Evolutionary conservation across 768 basidiomycete species (phyloP), one percentile per base, ranked within the genome.

Genomic region (Gloeostereum incarnatum): DNA sequence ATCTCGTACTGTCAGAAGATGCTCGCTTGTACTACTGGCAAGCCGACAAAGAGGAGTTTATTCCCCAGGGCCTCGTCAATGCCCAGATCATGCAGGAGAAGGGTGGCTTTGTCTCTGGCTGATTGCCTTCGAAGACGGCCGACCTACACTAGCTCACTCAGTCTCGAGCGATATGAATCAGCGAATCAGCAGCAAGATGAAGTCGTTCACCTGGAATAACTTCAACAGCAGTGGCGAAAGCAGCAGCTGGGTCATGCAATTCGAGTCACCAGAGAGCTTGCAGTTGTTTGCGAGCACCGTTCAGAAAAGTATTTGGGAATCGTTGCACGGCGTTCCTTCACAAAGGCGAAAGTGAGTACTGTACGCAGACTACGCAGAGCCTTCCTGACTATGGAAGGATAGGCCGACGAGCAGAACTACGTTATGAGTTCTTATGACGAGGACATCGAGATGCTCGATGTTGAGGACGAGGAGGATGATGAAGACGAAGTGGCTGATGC

Each of bases 191-290:
- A 56, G 58, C 22, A 72, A 69, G 41, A 69, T 77, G 54, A 54
- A 58, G 33, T 85, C 92, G 3, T 69, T 97, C 49, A 93, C 92
- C 21, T 98, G 96, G 87, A 94, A 92, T 47, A 69, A 89, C 54
- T 53, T 71, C 29, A 65, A 66, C 27, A 68, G 68, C n/a, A 58
- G 63, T 21, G 68, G 68, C 20, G 59, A 59, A 17, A 71, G 76
- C 45, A 74, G 68, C 48, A 86, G 89, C 39, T 98, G 92, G 90
- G 77, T 88, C 17, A 69, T 97, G 44, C 69, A 77, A 41, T 92
- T 96, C 50, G n/a, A 46, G 52, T 3, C 57, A 61, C 11, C 47
- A 64, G 38, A 76, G 78, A 17, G 66, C 64, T 8, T 93, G 81
- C 49, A 55, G 63, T 14, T 53, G 48, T 4, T 82, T 89, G 58